Percentiles rank a stretch among this genome's conserved stretches.
Conservation (phyloP, 768 basidiomycete genomes). For the Megacollybia marginata region DNA sequence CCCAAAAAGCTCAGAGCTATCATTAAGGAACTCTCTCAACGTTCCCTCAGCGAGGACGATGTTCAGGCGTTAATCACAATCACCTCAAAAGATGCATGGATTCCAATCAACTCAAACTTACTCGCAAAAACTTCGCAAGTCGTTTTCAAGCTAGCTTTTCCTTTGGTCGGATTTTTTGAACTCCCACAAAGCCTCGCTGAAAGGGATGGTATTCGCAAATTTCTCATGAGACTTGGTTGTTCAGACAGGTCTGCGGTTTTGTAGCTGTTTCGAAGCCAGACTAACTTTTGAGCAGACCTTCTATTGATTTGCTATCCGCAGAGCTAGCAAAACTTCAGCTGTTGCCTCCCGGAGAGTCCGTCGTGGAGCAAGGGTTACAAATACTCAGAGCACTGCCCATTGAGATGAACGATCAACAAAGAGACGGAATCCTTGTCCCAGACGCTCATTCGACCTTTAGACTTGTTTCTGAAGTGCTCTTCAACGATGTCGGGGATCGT, state of each 20-base stretch:
- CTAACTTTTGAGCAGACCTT: slow-evolving; percentile 19
- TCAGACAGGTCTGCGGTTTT: neutral
- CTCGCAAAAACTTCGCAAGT: slow-evolving; percentile 15
- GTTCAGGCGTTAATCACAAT: slow-evolving; percentile 9
- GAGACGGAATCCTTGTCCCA: slow-evolving; percentile 26
- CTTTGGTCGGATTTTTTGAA: slow-evolving; percentile 20
- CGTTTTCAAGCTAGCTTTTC: slow-evolving; percentile 11
- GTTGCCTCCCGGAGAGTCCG: slow-evolving; percentile 3
- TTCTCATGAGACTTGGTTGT: slow-evolving; percentile 3
- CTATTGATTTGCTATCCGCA: slow-evolving; percentile 16
- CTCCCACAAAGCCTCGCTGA: slow-evolving; percentile 6
- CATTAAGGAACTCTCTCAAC: slow-evolving; percentile 22
- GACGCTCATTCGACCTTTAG: slow-evolving; percentile 20
- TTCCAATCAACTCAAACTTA: slow-evolving; percentile 19
- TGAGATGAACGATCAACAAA: slow-evolving; percentile 14
- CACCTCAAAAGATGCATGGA: slow-evolving; percentile 20
- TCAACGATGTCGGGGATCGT: slow-evolving; percentile 31
- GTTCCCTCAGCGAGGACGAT: slow-evolving; percentile 12
- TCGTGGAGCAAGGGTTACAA: slow-evolving; percentile 16
- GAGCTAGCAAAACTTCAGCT: slow-evolving; percentile 16
- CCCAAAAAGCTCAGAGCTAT: slow-evolving; percentile 13
- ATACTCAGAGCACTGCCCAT: slow-evolving; percentile 23
- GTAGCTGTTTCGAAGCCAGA: neutral
- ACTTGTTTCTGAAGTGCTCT: slow-evolving; percentile 21
- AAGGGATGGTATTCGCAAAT: neutral